Base-by-base conservation (phyloP, 176 grass and related monocot species). In the Poa pratensis region DNA sequence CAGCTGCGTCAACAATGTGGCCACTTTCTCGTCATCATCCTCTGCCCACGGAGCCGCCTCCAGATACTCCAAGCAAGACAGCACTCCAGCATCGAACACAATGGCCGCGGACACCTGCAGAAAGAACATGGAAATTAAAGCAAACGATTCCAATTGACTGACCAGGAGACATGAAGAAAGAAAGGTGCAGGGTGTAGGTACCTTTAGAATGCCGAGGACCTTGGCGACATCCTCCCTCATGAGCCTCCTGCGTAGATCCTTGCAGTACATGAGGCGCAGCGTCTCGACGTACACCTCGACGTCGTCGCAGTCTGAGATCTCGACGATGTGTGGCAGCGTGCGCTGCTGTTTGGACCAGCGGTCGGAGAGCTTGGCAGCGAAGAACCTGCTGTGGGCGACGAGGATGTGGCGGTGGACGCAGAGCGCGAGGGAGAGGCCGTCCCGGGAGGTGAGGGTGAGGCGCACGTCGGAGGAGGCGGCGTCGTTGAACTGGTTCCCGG, bases 261-360 rank as follows among this genome's bases (percentile, higher is more conserved):
- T 93, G 84, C 96, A 98, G 81, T 98, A 98, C 96, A 98, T 98
- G 80, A 98, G 96, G 7, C 93, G 88, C 63, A 98, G 85, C 19
- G 96, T 95, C 85, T 98, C 96, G 54, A 91, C 88, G 73, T 98
- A 98, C 1, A 95, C 89, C 85, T 98, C 91, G 69, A 98, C 93
- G 84, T 98, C 96, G 57, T 98, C 96, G 82, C 96, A 98, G 82
- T 98, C 96, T 7, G 96, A 98, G 85, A 98, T 98, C 87, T 98
- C 96, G 30, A 98, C 91, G 55, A 98, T 69, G 93, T 98, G 96
- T 4, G 96, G 96, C 11, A 95, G 89, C 40, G 89, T 90, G 7
- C 93, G 78, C 89, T 95, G 96, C 91, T 98, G 96, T 86, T 90
- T 92, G 52, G 96, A 98, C 96, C 96, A 98, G 6, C 93, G 93